phyloP scores from a whole-genome alignment of 192 early-diverging fungal species.

The Backusella mclennaniae region DNA sequence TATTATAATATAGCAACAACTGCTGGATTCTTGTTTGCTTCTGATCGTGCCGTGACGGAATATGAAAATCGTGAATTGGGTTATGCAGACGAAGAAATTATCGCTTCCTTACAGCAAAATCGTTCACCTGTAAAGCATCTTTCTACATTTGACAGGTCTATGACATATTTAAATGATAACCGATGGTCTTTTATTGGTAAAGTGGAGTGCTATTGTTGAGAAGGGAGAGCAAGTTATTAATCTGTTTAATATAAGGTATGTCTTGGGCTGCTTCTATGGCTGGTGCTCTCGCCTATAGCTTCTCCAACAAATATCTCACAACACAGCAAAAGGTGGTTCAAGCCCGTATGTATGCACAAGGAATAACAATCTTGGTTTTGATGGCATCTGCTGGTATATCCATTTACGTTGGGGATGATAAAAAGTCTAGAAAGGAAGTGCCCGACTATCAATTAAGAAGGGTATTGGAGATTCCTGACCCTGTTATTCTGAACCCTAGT shows the following conservation, averaged over 20 bases:
- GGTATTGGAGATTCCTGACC: conserved; percentile 32
- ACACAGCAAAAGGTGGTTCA: conserved; percentile 65
- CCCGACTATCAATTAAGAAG: conserved; percentile 35
- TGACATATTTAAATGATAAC: conserved; percentile 34
- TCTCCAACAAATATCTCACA: conserved; percentile 46
- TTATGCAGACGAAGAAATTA: conserved; percentile 32
- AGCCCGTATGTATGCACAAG: conserved; percentile 73
- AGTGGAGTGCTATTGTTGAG: neutral
- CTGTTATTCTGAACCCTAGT: neutral
- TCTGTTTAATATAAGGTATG: conserved; percentile 14
- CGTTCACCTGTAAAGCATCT: neutral
- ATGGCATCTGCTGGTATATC: conserved; percentile 58
- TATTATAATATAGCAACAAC: conserved; percentile 21
- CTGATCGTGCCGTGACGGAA: conserved; percentile 31
- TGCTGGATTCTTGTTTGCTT: conserved; percentile 35
- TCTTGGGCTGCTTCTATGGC: conserved; percentile 41
- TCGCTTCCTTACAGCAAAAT: neutral
- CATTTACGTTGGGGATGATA: conserved; percentile 35
- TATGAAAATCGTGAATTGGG: conserved; percentile 38
- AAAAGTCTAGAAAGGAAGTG: conserved; percentile 14
- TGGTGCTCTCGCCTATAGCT: conserved; percentile 39
- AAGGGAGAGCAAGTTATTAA: neutral
- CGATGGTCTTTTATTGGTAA: conserved; percentile 41
- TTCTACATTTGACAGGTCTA: conserved; percentile 15
- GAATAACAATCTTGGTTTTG: conserved; percentile 58